Conservation (phyloP, 208 protist species). For the Acanthamoeba castellanii region DNA sequence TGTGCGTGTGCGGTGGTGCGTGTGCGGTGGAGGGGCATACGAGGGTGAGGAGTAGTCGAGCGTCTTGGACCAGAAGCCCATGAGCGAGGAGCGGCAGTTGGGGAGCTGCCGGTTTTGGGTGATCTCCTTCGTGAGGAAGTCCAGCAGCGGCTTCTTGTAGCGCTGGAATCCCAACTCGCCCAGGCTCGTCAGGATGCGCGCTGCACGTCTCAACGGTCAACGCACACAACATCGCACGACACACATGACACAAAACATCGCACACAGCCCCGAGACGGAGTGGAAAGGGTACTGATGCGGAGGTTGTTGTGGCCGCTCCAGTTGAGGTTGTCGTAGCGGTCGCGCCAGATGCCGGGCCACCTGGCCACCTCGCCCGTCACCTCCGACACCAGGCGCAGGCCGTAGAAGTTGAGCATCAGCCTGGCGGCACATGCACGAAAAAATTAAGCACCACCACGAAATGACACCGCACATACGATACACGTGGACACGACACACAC, state of each 20-base stretch:
- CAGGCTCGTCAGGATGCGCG: conserved; percentile 74
- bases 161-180: conserved; percentile 76
- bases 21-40: not conserved
- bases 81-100: conserved; percentile 52
- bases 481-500: not conserved
- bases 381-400: conserved; percentile 68
- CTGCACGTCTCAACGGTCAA: not conserved
- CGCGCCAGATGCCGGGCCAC: conserved; percentile 63
- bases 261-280: not conserved
- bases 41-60: conserved; percentile 30
- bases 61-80: conserved; percentile 59
- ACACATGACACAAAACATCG: not conserved
- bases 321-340: conserved; percentile 74
- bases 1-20: not conserved
- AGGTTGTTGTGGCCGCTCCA: conserved; percentile 73
- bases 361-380: conserved; percentile 68
- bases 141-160: conserved; percentile 72
- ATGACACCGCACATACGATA: not conserved
- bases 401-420: conserved; percentile 77
- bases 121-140: conserved; percentile 64
- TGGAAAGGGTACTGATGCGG: conserved; percentile 27
- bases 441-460: not conserved
- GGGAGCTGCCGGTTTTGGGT: conserved; percentile 27
- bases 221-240: not conserved
- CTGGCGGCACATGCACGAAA: not conserved